These are phyloP conservation scores for Alloteropsis semialata DNA, from an alignment of 176 grass and related monocot species.

Conservation along the genomic window DNA sequence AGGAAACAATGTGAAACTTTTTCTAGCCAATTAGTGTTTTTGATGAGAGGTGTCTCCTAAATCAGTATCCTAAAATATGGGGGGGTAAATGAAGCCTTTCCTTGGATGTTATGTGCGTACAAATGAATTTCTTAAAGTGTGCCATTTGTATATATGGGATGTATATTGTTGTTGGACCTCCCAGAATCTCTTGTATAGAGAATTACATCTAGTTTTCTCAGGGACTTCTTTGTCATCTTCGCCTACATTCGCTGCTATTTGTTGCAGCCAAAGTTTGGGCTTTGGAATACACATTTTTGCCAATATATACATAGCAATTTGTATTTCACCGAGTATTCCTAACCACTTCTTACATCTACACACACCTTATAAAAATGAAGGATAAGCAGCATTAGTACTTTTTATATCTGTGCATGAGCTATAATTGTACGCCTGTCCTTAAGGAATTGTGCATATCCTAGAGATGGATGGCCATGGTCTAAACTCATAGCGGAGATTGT, in stretches of 20 bases:
- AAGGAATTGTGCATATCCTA: not conserved
- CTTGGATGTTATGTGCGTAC: not conserved
- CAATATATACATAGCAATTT: not conserved
- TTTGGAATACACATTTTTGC: not conserved
- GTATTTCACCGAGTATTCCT: not conserved
- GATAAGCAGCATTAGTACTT: not conserved
- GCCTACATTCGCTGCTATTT: not conserved
- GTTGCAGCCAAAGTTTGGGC: not conserved
- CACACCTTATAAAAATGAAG: not conserved
- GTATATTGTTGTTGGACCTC: not conserved
- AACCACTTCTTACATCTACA: not conserved
- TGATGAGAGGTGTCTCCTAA: not conserved
- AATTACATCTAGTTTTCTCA: not conserved
- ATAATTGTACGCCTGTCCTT: not conserved
- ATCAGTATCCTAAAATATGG: not conserved
- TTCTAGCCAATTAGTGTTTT: not conserved
- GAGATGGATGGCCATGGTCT: not conserved
- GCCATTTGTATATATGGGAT: not conserved
- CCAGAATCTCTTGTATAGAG: not conserved
- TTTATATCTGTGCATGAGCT: not conserved
- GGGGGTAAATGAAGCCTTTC: not conserved
- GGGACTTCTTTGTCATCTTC: not conserved
- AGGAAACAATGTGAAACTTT: not conserved
- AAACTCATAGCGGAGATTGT: not conserved
- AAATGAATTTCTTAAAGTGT: not conserved